Evolutionary conservation across 768 basidiomycete genomes (phyloP).

Genomic region (Trametes meyenii): DNA sequence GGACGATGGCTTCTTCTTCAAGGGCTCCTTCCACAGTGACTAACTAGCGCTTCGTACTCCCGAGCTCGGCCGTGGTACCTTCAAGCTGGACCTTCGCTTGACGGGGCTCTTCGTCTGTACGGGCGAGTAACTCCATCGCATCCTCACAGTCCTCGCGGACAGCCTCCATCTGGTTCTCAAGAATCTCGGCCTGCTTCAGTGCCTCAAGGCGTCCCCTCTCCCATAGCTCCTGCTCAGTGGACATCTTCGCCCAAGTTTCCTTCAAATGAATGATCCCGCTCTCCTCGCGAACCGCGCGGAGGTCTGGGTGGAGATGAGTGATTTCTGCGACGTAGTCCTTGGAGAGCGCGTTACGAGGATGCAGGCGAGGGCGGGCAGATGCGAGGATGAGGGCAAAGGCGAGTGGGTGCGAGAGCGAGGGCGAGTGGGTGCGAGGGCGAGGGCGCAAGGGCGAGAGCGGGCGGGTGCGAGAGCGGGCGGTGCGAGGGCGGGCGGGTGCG

Average conservation of each 20-base stretch:
- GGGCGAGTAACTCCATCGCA: slow-evolving; percentile 75
- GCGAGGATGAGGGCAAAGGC: too few relatives aligned
- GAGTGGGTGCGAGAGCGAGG: too few relatives aligned
- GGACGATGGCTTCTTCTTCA: slow-evolving; percentile 79
- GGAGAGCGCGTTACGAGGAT: slow-evolving; percentile 85
- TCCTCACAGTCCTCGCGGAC: slow-evolving; percentile 92
- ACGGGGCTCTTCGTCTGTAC: slow-evolving; percentile 75
- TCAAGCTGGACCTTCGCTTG: slow-evolving; percentile 59
- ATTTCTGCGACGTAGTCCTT: slow-evolving; percentile 96
- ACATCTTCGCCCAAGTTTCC: slow-evolving; percentile 87
- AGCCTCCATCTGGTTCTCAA: slow-evolving; percentile 78
- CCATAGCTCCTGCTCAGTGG: slow-evolving; percentile 71
- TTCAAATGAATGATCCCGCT: slow-evolving; percentile 94
- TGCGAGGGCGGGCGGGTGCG: too few relatives aligned
- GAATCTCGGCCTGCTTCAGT: slow-evolving; percentile 76
- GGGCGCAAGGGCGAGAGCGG: too few relatives aligned
- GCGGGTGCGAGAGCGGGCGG: too few relatives aligned
- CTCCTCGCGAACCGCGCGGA: slow-evolving; percentile 91
- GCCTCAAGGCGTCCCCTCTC: slow-evolving; percentile 83
- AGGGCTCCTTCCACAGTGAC: slow-evolving; percentile 58
- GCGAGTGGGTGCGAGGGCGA: too few relatives aligned
- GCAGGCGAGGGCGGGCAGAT: too few relatives aligned
- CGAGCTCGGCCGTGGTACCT: slow-evolving; percentile 54
- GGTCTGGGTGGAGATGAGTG: slow-evolving; percentile 87
- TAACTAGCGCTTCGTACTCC: slow-evolving; percentile 58